A percentile compares a stretch with the other conserved stretches of the same genome.
Conservation (phyloP, 192 early-diverging fungal species). For the Backusella morwellensis region DNA sequence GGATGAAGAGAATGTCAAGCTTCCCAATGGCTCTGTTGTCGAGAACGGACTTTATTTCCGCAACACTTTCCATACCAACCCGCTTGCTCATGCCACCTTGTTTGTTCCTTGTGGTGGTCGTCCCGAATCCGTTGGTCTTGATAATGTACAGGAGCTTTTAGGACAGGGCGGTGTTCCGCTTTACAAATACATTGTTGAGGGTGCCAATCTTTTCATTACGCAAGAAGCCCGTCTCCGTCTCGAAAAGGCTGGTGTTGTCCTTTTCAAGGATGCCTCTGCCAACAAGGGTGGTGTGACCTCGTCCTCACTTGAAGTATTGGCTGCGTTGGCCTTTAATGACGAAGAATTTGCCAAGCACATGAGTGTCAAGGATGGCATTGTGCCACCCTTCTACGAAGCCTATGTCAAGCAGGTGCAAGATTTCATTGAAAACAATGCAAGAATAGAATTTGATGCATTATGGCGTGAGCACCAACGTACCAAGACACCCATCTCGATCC, state of each 20-base stretch:
- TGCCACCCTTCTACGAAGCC: conserved; percentile 88
- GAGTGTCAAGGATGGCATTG: conserved; percentile 74
- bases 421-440: conserved; percentile 95
- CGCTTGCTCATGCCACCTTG: conserved; percentile 74
- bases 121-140: conserved; percentile 94
- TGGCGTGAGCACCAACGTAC: conserved; percentile 87
- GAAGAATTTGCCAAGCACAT: conserved; percentile 89
- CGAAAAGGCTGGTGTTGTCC: conserved; percentile 89
- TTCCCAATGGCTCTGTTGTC: conserved; percentile 85
- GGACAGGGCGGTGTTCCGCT: conserved; percentile 77
- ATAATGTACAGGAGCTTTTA: conserved; percentile 80
- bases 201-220: conserved; percentile 99
- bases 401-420: conserved; percentile 91
- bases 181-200: conserved; percentile 99
- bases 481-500: conserved; percentile 73
- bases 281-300: conserved; percentile 99
- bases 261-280: conserved; percentile 99
- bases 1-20: conserved; percentile 86
- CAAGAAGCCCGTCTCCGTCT: conserved; percentile 96
- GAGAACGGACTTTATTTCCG: conserved; percentile 91
- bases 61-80: conserved; percentile 95
- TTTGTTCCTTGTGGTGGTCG: conserved; percentile 99
- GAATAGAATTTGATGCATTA: conserved; percentile 91
- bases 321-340: conserved; percentile 94
- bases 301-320: conserved; percentile 95